These are phyloP conservation scores for Pseudocercospora crystallina DNA, from an alignment of 2,329 filamentous ascomycete species.

Conservation along the genomic window DNA sequence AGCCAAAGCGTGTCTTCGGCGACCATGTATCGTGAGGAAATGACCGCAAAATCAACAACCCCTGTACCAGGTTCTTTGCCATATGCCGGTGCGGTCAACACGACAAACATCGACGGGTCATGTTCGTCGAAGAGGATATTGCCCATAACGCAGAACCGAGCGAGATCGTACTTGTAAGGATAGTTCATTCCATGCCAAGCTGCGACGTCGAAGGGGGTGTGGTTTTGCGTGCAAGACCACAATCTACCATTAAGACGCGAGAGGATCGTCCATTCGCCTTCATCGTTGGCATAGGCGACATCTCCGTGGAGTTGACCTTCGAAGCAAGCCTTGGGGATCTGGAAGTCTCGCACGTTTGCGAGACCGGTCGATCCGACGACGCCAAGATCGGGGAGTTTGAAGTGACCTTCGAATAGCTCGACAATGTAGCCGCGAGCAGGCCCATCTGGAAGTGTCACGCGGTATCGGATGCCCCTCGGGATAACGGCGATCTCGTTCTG, in stretches of 20 bases:
- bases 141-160: slow-evolving; percentile 58
- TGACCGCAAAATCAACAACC: slow-evolving; percentile 68
- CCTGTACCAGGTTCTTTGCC: slow-evolving; percentile 53
- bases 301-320: slow-evolving; percentile 34
- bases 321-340: slow-evolving; percentile 58
- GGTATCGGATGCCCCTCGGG: slow-evolving; percentile 61
- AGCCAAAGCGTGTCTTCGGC: slow-evolving; percentile 68
- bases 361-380: slow-evolving; percentile 64
- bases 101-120: slow-evolving; percentile 64
- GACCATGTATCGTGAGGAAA: slow-evolving; percentile 68
- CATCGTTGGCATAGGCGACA: slow-evolving; percentile 4
- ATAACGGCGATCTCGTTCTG: slow-evolving; percentile 66
- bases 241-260: slow-evolving; percentile 12
- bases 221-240: slow-evolving; percentile 46
- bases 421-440: slow-evolving; percentile 64
- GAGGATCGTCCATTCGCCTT: slow-evolving; percentile 14
- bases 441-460: slow-evolving; percentile 57
- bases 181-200: slow-evolving; percentile 68
- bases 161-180: slow-evolving; percentile 56
- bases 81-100: slow-evolving; percentile 57
- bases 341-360: slow-evolving; percentile 64
- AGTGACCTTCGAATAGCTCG: slow-evolving; percentile 63
- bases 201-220: slow-evolving; percentile 67
- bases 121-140: slow-evolving; percentile 61
- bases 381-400: slow-evolving; percentile 63